Evolutionary conservation across 2,329 filamentous ascomycete genomes (phyloP), one percentile per base, ranked within the genome.

Genomic region (Aspergillus flavus): DNA sequence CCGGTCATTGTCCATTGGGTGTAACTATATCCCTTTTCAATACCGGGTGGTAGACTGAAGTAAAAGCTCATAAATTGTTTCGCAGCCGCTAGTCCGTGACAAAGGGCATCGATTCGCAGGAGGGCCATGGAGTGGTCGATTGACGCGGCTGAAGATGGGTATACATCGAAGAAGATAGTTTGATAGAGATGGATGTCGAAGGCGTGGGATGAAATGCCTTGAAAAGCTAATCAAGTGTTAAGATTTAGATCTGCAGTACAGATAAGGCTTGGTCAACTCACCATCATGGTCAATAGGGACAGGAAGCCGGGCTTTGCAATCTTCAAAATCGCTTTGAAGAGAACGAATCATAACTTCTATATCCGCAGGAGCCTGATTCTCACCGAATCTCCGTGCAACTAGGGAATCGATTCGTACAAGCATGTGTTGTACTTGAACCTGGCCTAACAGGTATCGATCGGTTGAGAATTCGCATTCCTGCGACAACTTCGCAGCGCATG

Each of bases 291-390:
- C 52, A 28, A 54, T 36, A 54, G 52, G 30, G 52, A 54, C 52
- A 54, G 52, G 52, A 36, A 54, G 52, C 52, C 52, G 52, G 52
- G 52, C 28, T 54, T 54, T 54, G 52, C 52, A 54, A 54, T 28
- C 52, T 54, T 54, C 52, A 54, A 54, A 54, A 54, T 54, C 52
- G 52, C 52, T 54, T 36, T 36, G 52, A 54, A 54, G 52, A 54
- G 52, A 54, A 54, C 30, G 36, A 54, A 54, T 54, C 52, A 54
- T 54, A 54, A 54, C 52, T 54, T 54, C 52, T 54, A 36, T 36
- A 36, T 54, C 52, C 52, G 21, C 52, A 54, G 52, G 52, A 54
- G 52, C 52, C 52, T 54, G 21, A 54, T 54, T 36, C 30, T 54
- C 19, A 54, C 52, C 30, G 52, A 36, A 19, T 54, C 52, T 30